Base-by-base conservation (phyloP, 768 basidiomycete genomes). In the Amylocystis lapponica region DNA sequence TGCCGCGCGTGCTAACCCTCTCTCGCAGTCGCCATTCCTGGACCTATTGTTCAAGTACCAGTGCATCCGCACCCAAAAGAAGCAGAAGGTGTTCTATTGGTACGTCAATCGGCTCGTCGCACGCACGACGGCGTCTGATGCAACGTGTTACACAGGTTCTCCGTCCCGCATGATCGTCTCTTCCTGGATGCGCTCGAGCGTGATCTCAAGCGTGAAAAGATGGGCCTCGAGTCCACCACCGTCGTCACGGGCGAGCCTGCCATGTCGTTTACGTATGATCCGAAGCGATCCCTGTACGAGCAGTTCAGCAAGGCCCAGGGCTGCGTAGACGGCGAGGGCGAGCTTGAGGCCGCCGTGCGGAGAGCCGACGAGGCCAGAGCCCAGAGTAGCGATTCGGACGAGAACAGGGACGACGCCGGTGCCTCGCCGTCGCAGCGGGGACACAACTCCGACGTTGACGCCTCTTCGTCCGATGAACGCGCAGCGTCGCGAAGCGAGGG, bases 31-130 rank as follows among this genome's bases (percentile, higher is more conserved):
- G 33, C 84, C 86, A 0, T 93, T 97, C 67, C 72, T 97, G 14
- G 94, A 97, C 53, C 74, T 94, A 21, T 68, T 97, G 6, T 96
- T 96, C 78, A 93, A 94, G 63, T 92, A 89, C 55, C 90, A 93
- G 60, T 94, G 93, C 60, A 96, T 97, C 52, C 80, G 94, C 27
- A 97, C 94, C 1, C 94, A 97, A 63, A 97, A 96, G 75, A 97
- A 96, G 68, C 94, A 95, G 68, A 93, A 97, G 62, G 93, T 97
- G n/a, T 97, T 96, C 58, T 96, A 88, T 63, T 97, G 94, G 93
- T 88, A 52, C 35, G 20, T 12, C 17, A 8, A 5, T 36, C 20
- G 8, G 19, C 4, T 19, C 27, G 4, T 16, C 26, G 5, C 14
- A 9, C 20, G 10, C 8, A 17, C 35, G 4, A 9, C 35, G 19